Conservation (phyloP, 441 rosid genomes). For the Biscutella auriculata region DNA sequence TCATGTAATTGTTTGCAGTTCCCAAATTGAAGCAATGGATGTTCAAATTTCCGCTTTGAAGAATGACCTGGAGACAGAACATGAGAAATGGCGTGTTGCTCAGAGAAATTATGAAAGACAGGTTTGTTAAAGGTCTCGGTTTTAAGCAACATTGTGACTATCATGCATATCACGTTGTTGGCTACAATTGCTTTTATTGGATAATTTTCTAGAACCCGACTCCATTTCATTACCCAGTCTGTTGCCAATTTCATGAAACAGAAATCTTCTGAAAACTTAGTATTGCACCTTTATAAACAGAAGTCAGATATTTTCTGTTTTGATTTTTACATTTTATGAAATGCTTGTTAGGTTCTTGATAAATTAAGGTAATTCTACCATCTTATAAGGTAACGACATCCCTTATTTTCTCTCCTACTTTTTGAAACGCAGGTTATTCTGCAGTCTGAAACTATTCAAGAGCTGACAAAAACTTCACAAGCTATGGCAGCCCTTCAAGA, state of each 20-base stretch:
- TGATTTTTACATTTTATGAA: neutral
- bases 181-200: neutral
- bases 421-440: constrained; percentile 57
- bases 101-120: constrained; percentile 95
- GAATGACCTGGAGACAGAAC: constrained; percentile 65
- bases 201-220: neutral
- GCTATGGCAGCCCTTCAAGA: constrained; percentile 58
- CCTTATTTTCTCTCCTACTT: constrained; percentile 3
- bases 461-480: constrained; percentile 79
- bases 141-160: neutral
- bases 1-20: constrained; percentile 33
- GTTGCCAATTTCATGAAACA: neutral
- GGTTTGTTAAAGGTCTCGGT: constrained; percentile 33
- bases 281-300: neutral
- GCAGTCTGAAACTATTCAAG: constrained; percentile 95
- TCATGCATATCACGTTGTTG: constrained; percentile 3
- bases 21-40: constrained; percentile 60
- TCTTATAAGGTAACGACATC: neutral
- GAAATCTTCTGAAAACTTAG: neutral
- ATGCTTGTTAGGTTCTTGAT: neutral
- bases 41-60: constrained; percentile 49
- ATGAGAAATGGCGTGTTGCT: constrained; percentile 69
- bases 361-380: neutral
- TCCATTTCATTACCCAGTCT: neutral
- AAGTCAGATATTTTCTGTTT: neutral